Evolutionary conservation across 768 basidiomycete species (phyloP), one percentile per base, ranked within the genome.

Genomic region (Mycena leptocephala): DNA sequence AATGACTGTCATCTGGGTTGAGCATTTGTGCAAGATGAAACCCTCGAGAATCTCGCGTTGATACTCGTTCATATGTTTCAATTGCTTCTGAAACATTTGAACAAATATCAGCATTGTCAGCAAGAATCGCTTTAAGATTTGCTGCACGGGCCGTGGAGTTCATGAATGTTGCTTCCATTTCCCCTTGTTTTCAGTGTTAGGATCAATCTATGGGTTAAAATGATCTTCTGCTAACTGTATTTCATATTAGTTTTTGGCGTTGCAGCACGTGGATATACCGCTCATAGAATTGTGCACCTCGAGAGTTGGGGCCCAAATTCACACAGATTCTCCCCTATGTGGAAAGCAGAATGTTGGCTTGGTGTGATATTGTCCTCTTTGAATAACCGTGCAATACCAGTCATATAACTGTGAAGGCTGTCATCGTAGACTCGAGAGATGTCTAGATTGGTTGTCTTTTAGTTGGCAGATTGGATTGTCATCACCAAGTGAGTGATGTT

Each of bases 401-500:
- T 22, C 14, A 85, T 51, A 41, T 87, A 86, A 0, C 64, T 48
- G 11, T 30, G 26, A 10, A 83, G 77, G 24, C 69, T 39, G 9
- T 78, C 62, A 65, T 62, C 59, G 37, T 81, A 83, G 1, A 22
- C 30, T 43, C 5, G 16, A 28, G n/a, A 71, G 71, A 18, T 78
- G 75, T 11, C 75, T 18, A 16, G 0, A 11, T 79, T 75, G 16
- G 76, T 80, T 16, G 55, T 43, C 16, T 74, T 76, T 67, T 79
- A 69, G 39, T 75, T 80, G 0, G 78, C 81, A 5, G 80, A 48
- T 14, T 70, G 66, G 16, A 84, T 75, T 0, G 83, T 83, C 2
- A 59, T 63, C 1, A 82, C 81, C n/a, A n/a, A n/a, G 70, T 86
- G 76, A 72, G 85, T 76, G 67, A 83, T 86, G 70, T 86, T 85